A percentile compares a stretch with the other conserved stretches of the same genome.
Conservation (phyloP, 202 grass and related monocot genomes). For the Miscanthus sacchariflorus region DNA sequence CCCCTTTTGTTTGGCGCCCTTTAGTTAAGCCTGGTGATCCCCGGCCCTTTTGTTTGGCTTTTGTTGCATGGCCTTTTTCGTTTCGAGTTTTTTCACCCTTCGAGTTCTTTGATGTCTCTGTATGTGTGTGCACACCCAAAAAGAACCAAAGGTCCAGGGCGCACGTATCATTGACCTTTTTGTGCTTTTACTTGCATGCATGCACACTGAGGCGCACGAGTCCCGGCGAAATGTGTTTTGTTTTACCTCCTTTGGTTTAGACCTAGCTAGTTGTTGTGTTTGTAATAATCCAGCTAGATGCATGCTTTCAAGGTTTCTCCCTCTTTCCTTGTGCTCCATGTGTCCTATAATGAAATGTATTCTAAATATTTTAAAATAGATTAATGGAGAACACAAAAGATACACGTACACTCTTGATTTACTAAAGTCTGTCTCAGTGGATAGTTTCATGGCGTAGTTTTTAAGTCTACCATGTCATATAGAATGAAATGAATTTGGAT, state of each 20-base stretch:
- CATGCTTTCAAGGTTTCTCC: background rate
- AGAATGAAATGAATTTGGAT: too few relatives aligned
- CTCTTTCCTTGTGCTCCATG: background rate
- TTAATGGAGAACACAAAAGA: too few relatives aligned
- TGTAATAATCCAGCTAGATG: background rate
- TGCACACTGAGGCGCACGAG: conserved; percentile 43
- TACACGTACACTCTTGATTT: too few relatives aligned
- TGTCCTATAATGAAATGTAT: too few relatives aligned
- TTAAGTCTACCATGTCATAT: too few relatives aligned
- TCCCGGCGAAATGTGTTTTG: conserved; percentile 30
- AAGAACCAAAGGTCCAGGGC: conserved; percentile 26
- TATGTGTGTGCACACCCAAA: conserved; percentile 3
- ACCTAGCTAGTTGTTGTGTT: conserved; percentile 20
- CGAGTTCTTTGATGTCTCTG: conserved; percentile 43
- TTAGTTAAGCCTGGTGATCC: conserved; percentile 17
- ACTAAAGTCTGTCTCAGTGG: too few relatives aligned
- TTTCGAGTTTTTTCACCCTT: conserved; percentile 15
- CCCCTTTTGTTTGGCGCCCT: conserved; percentile 22
- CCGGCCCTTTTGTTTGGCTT: conserved; percentile 56
- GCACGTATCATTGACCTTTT: conserved; percentile 67
- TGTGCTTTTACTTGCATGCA: conserved; percentile 56
- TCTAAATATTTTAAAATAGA: too few relatives aligned
- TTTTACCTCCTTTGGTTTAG: conserved; percentile 19
- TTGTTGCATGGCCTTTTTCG: conserved; percentile 53
- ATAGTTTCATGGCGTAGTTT: too few relatives aligned